phyloP scores from a whole-genome alignment of 1,139 yeast genomes.

The Hansenula anomala region DNA sequence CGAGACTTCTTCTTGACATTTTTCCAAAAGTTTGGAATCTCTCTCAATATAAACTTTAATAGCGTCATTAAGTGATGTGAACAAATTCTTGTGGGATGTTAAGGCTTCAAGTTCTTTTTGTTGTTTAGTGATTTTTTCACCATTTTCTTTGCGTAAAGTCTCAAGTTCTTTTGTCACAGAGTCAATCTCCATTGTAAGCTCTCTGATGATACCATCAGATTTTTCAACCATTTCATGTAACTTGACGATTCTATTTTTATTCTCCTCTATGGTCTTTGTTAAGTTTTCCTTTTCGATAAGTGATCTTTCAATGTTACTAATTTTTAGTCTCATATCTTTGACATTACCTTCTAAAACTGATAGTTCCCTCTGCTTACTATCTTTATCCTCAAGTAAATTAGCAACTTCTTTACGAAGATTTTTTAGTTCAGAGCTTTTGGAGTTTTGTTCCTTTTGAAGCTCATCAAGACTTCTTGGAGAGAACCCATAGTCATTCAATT shows the following conservation, averaged over 20 bases:
- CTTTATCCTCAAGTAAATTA: conserved; percentile 44
- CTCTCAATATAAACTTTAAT: conserved; percentile 30
- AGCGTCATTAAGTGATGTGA: conserved; percentile 6
- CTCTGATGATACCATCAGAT: conserved; percentile 12
- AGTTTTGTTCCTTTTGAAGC: conserved; percentile 45
- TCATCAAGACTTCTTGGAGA: conserved; percentile 38
- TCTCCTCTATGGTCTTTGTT: conserved; percentile 27
- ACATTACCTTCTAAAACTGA: conserved; percentile 46
- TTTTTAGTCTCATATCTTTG: conserved; percentile 51
- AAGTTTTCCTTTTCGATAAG: conserved; percentile 37
- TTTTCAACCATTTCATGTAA: conserved; percentile 20
- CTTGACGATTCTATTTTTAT: conserved; percentile 22
- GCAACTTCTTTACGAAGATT: conserved; percentile 39
- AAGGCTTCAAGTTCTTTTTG: too few relatives aligned
- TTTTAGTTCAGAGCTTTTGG: conserved; percentile 39
- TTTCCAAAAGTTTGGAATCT: conserved; percentile 35
- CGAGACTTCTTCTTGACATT: conserved; percentile 40
- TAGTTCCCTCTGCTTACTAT: conserved; percentile 41
- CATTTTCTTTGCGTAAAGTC: conserved; percentile 8
- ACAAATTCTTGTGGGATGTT: too few relatives aligned
- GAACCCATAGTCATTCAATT: conserved; percentile 31
- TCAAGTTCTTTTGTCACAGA: conserved; percentile 10
- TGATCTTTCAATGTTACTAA: conserved; percentile 52
- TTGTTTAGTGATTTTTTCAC: conserved; percentile 4
- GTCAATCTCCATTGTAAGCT: conserved; percentile 12